Evolutionary conservation across 2,329 filamentous ascomycete genomes (phyloP).

Genomic region (Onygenales sp.): DNA sequence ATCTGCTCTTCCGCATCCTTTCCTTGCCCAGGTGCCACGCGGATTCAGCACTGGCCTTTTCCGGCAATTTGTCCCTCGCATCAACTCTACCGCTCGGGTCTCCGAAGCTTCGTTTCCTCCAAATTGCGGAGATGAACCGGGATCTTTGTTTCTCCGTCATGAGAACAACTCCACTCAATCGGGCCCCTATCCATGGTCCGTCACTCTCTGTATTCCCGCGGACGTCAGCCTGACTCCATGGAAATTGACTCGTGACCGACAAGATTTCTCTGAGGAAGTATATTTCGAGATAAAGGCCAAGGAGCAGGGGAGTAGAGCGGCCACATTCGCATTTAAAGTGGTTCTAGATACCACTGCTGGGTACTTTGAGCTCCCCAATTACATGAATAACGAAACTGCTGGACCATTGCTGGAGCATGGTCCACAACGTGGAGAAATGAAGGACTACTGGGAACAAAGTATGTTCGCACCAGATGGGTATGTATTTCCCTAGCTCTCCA

Average conservation of each 20-base stretch:
- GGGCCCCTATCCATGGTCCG: conserved; percentile 6
- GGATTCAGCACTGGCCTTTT: conserved; percentile 18
- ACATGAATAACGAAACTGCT: conserved; percentile 15
- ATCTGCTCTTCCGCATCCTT: conserved; percentile 12
- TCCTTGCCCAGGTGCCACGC: conserved; percentile 15
- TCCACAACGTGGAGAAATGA: not conserved
- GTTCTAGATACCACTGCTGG: conserved; percentile 16
- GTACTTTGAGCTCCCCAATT: conserved; percentile 24
- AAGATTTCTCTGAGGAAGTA: conserved; percentile 21
- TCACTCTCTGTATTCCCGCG: conserved; percentile 21
- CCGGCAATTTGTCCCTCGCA: conserved; percentile 20
- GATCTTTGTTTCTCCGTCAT: not conserved
- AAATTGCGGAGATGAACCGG: not conserved
- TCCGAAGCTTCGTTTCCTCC: not conserved
- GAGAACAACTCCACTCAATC: not conserved
- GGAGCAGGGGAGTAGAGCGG: not conserved
- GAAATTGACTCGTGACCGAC: conserved; percentile 16
- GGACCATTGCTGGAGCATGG: conserved; percentile 5
- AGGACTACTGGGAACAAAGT: not conserved
- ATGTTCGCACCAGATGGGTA: too few species aligned
- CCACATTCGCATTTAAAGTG: not conserved
- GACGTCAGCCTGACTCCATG: conserved; percentile 17
- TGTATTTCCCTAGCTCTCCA: too few species aligned
- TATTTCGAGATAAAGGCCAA: conserved; percentile 16
- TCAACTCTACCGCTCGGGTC: conserved; percentile 17